Evolutionary conservation across 148 eudicot genomes (phyloP), one percentile per base, ranked within the genome.

Genomic region (Rhododendron vialii): DNA sequence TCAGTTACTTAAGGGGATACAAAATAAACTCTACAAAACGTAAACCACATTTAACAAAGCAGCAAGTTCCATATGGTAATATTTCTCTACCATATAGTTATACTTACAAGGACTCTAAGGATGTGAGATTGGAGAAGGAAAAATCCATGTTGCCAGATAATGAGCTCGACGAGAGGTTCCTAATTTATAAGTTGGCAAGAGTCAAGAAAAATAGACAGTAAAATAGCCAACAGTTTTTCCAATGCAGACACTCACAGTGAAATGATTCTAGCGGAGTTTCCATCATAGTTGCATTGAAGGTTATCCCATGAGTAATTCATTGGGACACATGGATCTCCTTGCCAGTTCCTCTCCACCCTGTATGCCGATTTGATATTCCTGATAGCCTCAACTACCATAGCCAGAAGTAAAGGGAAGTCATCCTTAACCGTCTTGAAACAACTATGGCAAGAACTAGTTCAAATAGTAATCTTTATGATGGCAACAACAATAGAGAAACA

Each of bases 301-400:
- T 1, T 0, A 0, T 67, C 35, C 74, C 74, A 67, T 11, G 69
- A 9, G 78, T 51, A 91, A 1, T 9, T 30, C 33, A n/a, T 63
- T 17, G 95, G 93, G 59, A 41, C 73, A 59, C 93, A 91, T 14
- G 94, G 93, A 88, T 92, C 94, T 7, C 94, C 92, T 86, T 91
- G 93, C 94, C 93, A 91, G 45, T 89, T 87, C 69, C 83, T 90
- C 38, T 30, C 59, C 86, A 86, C 18, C 7, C 71, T 82, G 65
- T 91, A 91, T 3, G 2, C 45, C n/a, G 84, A 85, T 86, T 91
- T 91, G 63, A 90, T 86, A n/a, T 85, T 48, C 78, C 36, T 20
- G 3, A 92, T 69, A 18, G 91, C 90, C n/a, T 33, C 82, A 81
- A 87, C 93, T 91, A 78, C 24, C 38, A 55, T 28, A 73, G 9